Percentiles rank a stretch among this genome's conserved stretches.
phyloP scores from a whole-genome alignment of 2,329 filamentous ascomycete species.

The Cordyceps fumosorosea region DNA sequence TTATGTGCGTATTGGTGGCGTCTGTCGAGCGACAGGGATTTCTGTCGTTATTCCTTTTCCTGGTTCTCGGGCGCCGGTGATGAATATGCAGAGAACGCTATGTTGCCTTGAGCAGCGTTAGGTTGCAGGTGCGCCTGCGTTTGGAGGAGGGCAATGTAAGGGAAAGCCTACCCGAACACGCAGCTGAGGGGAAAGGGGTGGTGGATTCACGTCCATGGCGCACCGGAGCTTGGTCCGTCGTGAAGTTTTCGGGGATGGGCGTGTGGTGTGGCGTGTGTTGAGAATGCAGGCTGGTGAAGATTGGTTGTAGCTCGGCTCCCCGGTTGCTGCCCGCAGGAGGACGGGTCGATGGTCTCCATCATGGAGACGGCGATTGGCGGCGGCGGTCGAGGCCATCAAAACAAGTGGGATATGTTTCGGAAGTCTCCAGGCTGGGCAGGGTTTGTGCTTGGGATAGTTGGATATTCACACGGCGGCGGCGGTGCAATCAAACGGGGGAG shows the following conservation, averaged over 20 bases:
- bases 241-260: neutral
- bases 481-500: neutral
- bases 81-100: neutral
- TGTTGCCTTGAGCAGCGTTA: neutral
- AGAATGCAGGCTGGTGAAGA: slow-evolving; percentile 5
- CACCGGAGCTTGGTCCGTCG: neutral
- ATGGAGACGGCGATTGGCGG: neutral
- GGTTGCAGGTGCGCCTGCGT: slow-evolving; percentile 7
- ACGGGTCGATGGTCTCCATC: neutral
- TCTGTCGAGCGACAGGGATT: neutral
- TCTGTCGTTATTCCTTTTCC: neutral
- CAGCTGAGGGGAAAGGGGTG: neutral
- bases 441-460: neutral
- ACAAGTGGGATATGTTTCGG: neutral
- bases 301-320: neutral
- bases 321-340: neutral
- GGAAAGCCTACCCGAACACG: neutral
- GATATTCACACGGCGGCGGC: neutral
- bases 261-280: neutral
- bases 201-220: neutral
- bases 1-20: neutral
- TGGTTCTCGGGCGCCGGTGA: neutral
- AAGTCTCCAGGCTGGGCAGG: neutral
- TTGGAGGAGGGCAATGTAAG: neutral
- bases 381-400: neutral